Base-by-base conservation (phyloP, 1,284 basidiomycete species). In the Meripilus lineatus region DNA sequence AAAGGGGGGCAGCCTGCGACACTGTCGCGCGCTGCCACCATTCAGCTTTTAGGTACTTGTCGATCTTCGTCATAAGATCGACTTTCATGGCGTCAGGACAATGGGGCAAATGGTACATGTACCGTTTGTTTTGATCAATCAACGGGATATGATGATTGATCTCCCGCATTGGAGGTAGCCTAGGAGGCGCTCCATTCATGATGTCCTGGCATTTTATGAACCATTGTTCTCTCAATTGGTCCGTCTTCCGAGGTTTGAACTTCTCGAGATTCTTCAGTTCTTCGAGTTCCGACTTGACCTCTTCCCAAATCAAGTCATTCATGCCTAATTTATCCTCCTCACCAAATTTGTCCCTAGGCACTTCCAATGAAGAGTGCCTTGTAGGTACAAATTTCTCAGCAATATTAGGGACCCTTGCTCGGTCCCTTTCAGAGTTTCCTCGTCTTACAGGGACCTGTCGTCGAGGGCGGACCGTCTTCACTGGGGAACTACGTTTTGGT, bases 21-120 rank as follows among this genome's bases (percentile, higher is more conserved):
- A 46, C 50, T 1, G 37, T 40, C 1, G 32, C 17, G 4, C 17
- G 15, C 22, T 40, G 17, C 62, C 62, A 64, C 59, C 62, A 61
- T 11, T 48, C 42, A 0, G 55, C 50, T 3, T 46, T 18, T 0
- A 38, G 40, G 42, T 63, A 63, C 6, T 26, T 25, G 13, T 58
- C 34, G 1, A 57, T 52, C 39, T 65, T 64, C 10, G 50, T 56
- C 0, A 34, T 23, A 2, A 60, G 38, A 23, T 50, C 24, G 11
- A 42, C 41, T 21, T 50, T 44, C 3, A 59, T 22, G 0, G 50
- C 28, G 14, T 62, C 56, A 3, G 58, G 52, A 26, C 60, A 62
- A 6, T 47, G 17, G 0, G 59, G 52, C 11, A 50, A 26, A 24
- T 52, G 53, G 23, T 56, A 59, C 6, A 36, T 23, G 40, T 64